phyloP scores from a whole-genome alignment of 306 rosid genomes.

The Pyrus pyrifolia region DNA sequence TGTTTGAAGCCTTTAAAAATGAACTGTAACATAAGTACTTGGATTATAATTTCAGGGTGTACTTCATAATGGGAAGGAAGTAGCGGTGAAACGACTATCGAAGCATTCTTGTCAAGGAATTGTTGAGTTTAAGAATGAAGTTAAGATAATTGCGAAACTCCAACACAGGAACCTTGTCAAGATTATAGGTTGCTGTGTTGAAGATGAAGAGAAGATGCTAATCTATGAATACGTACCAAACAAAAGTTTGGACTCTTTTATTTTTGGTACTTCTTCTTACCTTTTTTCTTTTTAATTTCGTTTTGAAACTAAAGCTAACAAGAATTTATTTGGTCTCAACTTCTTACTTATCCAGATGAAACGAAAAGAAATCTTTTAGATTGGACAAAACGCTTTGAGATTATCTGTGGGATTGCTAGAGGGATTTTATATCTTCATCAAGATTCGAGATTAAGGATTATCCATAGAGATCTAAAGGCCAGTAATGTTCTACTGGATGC shows the following conservation, averaged over 20 bases:
- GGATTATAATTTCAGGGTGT: conserved; percentile 8
- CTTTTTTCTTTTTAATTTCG: not conserved
- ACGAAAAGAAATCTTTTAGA: conserved; percentile 24
- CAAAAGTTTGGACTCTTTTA: conserved; percentile 39
- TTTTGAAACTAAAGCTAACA: no score
- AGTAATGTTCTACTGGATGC: conserved; percentile 49
- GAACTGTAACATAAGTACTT: not conserved
- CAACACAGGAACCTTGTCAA: conserved; percentile 65
- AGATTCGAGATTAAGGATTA: conserved; percentile 54
- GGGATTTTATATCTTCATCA: conserved; percentile 60
- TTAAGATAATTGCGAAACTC: conserved; percentile 49
- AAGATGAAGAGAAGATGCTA: conserved; percentile 45
- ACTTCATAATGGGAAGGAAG: not conserved
- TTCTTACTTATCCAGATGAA: not conserved
- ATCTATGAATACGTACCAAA: conserved; percentile 57
- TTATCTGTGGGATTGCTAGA: conserved; percentile 38
- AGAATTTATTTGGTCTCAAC: no score
- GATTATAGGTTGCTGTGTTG: conserved; percentile 44
- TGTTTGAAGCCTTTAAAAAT: no score
- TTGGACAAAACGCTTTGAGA: conserved; percentile 38
- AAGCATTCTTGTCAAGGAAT: conserved; percentile 50
- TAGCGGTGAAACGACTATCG: conserved; percentile 46
- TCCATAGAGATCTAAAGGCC: conserved; percentile 55
- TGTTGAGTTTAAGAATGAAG: conserved; percentile 57
- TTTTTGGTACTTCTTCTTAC: conserved; percentile 32